These are phyloP conservation scores for Oryza meyeriana DNA, from an alignment of 176 grass and related monocot species.

Conservation along the genomic window DNA sequence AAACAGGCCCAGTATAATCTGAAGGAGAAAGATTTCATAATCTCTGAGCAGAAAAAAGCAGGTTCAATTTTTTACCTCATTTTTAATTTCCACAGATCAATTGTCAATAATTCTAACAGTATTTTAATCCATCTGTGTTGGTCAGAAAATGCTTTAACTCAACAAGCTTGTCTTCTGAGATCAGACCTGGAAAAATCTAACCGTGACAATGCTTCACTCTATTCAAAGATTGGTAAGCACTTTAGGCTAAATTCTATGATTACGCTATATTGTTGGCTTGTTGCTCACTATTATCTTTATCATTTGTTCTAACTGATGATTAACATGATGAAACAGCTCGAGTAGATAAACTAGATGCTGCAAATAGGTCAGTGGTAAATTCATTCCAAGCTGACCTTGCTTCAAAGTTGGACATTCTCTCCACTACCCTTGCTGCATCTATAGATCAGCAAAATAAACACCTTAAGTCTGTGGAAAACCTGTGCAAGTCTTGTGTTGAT, in stretches of 20 bases:
- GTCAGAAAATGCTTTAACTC: slow-evolving; percentile 90
- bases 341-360: slow-evolving; percentile 67
- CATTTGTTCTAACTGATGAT: slow-evolving; percentile 1
- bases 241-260: slow-evolving; percentile 1
- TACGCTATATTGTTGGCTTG: not conserved
- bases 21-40: slow-evolving; percentile 87
- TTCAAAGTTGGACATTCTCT: slow-evolving; percentile 70
- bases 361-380: slow-evolving; percentile 82
- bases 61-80: slow-evolving; percentile 32
- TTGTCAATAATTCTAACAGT: not conserved
- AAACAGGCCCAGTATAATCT: slow-evolving; percentile 83
- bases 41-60: slow-evolving; percentile 92
- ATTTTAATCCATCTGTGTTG: slow-evolving; percentile 3
- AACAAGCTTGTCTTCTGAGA: slow-evolving; percentile 88
- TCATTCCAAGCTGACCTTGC: slow-evolving; percentile 72
- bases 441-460: slow-evolving; percentile 75
- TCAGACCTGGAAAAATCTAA: slow-evolving; percentile 84
- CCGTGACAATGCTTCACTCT: slow-evolving; percentile 74
- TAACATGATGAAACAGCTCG: slow-evolving; percentile 49
- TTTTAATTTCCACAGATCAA: not conserved
- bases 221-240: slow-evolving; percentile 79
- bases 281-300: not conserved
- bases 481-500: slow-evolving; percentile 83
- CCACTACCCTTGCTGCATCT: slow-evolving; percentile 63
- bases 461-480: slow-evolving; percentile 66